Evolutionary conservation across 495 filamentous ascomycete genomes (phyloP).

Genomic region (Penicillium argentinense): DNA sequence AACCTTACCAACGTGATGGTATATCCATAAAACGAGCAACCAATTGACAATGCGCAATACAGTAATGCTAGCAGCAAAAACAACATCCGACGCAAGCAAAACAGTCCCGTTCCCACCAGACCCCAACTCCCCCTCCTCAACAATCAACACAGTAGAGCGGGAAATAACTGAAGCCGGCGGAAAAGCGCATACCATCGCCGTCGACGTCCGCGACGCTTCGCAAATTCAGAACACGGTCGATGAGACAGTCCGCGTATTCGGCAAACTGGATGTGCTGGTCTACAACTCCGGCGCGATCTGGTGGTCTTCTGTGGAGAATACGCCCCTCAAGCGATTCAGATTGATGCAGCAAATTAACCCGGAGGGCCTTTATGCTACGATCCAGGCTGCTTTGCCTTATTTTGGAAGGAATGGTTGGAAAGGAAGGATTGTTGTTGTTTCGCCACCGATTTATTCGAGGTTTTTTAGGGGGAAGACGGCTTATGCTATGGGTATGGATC

Average conservation of each 20-base stretch:
- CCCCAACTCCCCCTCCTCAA: constrained; percentile 76
- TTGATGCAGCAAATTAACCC: constrained; percentile 82
- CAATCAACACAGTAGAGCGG: constrained; percentile 78
- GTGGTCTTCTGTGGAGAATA: constrained; percentile 75
- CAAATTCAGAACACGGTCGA: constrained; percentile 64
- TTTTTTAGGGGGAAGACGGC: constrained; percentile 87
- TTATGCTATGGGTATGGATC: constrained; percentile 69
- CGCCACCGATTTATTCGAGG: constrained; percentile 79
- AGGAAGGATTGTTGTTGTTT: constrained; percentile 75
- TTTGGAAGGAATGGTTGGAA: constrained; percentile 53
- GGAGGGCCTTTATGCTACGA: constrained; percentile 61
- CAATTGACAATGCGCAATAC: constrained; percentile 4
- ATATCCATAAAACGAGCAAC: background rate
- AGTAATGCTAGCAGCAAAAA: constrained; percentile 85
- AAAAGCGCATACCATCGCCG: constrained; percentile 62
- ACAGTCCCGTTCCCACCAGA: constrained; percentile 69
- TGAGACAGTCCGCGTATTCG: constrained; percentile 60
- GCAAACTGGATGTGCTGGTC: constrained; percentile 67
- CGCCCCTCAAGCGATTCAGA: constrained; percentile 75
- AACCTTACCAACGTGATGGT: no score
- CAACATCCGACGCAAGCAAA: constrained; percentile 60
- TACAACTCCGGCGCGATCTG: constrained; percentile 89
- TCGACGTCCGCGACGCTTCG: constrained; percentile 65
- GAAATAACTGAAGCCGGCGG: constrained; percentile 72
- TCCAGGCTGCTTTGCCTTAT: constrained; percentile 67